phyloP scores from a whole-genome alignment of 2,329 filamentous ascomycete species.

The Mycosphaerelloides madeirae region DNA sequence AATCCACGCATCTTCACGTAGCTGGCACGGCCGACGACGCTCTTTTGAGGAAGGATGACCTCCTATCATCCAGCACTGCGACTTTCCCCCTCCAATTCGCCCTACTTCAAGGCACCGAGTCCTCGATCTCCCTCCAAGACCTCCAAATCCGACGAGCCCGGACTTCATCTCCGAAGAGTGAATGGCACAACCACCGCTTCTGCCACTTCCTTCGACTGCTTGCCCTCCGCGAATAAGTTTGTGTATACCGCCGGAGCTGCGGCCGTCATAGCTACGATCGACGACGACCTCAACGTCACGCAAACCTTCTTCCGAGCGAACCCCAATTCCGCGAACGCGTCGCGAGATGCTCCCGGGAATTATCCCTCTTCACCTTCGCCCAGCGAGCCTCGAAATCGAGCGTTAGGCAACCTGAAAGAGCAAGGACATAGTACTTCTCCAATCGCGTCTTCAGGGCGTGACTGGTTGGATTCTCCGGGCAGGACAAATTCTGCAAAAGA shows the following conservation, averaged over 20 bases:
- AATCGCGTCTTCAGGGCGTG: conserved; percentile 32
- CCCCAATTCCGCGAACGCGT: conserved; percentile 10
- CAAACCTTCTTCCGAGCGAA: conserved; percentile 85
- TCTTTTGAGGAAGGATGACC: conserved; percentile 17
- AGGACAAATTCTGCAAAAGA: conserved; percentile 86
- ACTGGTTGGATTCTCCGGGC: conserved; percentile 56
- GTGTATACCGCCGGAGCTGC: conserved; percentile 90
- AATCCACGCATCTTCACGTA: conserved; percentile 4
- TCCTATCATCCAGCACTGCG: conserved; percentile 30
- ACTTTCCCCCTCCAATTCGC: conserved; percentile 70
- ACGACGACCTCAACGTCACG: conserved; percentile 57
- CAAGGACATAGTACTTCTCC: conserved; percentile 44
- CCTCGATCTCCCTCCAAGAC: conserved; percentile 59
- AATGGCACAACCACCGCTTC: conserved; percentile 85
- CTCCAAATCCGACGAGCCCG: conserved; percentile 39
- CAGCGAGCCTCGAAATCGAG: conserved; percentile 21
- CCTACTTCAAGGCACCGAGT: conserved; percentile 55
- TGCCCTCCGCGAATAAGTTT: conserved; percentile 65
- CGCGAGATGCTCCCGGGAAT: conserved; percentile 18
- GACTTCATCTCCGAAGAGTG: conserved; percentile 71
- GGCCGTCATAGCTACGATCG: conserved; percentile 80
- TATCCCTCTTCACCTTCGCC: conserved; percentile 25
- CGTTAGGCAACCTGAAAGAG: conserved; percentile 33
- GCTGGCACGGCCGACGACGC: conserved; percentile 17
- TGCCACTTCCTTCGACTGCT: conserved; percentile 79